Base-by-base conservation (phyloP, 805 yeast species). In the Clavispora phyllophila region DNA sequence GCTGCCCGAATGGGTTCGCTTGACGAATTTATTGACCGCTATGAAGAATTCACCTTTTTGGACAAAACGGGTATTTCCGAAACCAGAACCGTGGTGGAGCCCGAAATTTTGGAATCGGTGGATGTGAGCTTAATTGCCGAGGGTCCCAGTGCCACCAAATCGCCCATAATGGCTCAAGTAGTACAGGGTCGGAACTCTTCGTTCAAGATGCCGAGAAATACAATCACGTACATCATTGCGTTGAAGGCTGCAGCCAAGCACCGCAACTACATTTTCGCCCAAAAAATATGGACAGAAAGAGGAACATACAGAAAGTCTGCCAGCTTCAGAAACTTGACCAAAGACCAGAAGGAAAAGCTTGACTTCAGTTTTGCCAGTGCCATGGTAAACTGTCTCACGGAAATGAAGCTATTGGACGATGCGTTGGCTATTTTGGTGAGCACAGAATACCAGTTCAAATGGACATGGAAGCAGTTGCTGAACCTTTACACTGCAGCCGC, bases 351-450 rank as follows among this genome's bases (percentile, higher is more conserved):
- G 49, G 73, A 73, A 34, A 55, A 59, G 4, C 60, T 70, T 4
- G 91, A 84, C 55, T 80, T 80, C 58, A 70, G 66, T 44, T 87
- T 89, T 70, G 96, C 96, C 2, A 62, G 76, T 20, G 69, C 78
- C 10, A 82, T 88, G 85, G 78, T 87, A 1, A 64, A 70, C 13
- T 68, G 81, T 27, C 73, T 87, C 44, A 69, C 82, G 0, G 67
- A 66, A 3, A 66, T 80, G 56, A 77, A 80, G 12, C 63, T 76
- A 42, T 65, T 79, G 13, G 73, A 77, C 9, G 95, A 88, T 58
- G 96, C 95, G 0, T 63, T 82, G 43, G 79, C 80, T 29, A 68
- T 89, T 20, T 74, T 87, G 2, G 56, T 78, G 44, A 76, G 90
- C 23, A 81, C 95, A 0, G 76, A 78, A 50, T 76, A 75, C 32